Evolutionary conservation across 73 alveolate genomes (phyloP).

Genomic region (Stentor roeselii): DNA sequence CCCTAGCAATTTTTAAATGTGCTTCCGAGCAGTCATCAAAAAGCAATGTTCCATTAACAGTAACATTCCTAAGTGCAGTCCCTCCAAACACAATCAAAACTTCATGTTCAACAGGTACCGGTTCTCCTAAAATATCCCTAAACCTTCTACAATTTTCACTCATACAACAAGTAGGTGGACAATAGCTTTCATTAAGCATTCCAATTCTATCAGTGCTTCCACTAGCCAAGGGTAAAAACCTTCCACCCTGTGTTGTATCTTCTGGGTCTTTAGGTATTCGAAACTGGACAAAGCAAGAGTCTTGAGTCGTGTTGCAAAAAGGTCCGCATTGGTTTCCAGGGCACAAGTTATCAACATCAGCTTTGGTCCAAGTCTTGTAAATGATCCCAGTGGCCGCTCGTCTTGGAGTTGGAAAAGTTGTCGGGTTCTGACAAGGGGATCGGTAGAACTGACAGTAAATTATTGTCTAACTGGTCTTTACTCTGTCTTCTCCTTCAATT

Average conservation of each 20-base stretch:
- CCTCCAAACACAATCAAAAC: conserved; percentile 66
- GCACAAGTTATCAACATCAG: conserved; percentile 34
- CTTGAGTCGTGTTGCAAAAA: conserved; percentile 24
- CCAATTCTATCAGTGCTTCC: conserved; percentile 12
- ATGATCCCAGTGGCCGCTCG: conserved; percentile 28
- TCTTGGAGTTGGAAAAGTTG: background rate
- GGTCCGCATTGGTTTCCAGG: conserved; percentile 48
- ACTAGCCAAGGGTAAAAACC: conserved; percentile 20
- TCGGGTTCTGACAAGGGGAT: background rate
- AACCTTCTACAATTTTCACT: conserved; percentile 41
- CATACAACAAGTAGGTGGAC: conserved; percentile 59
- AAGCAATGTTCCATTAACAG: conserved; percentile 29
- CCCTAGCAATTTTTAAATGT: background rate
- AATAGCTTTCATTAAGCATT: background rate
- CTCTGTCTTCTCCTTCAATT: background rate
- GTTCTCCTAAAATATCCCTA: conserved; percentile 46
- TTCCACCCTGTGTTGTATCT: conserved; percentile 44
- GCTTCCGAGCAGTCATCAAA: conserved; percentile 38
- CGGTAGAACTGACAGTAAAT: conserved; percentile 15
- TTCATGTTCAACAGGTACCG: conserved; percentile 44
- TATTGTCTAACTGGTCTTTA: background rate
- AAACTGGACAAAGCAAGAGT: conserved; percentile 31
- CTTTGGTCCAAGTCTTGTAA: conserved; percentile 33
- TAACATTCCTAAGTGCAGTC: conserved; percentile 40
- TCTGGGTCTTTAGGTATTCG: conserved; percentile 28